phyloP scores from a whole-genome alignment of 306 rosid genomes.

The Vigna reflexopilosa region DNA sequence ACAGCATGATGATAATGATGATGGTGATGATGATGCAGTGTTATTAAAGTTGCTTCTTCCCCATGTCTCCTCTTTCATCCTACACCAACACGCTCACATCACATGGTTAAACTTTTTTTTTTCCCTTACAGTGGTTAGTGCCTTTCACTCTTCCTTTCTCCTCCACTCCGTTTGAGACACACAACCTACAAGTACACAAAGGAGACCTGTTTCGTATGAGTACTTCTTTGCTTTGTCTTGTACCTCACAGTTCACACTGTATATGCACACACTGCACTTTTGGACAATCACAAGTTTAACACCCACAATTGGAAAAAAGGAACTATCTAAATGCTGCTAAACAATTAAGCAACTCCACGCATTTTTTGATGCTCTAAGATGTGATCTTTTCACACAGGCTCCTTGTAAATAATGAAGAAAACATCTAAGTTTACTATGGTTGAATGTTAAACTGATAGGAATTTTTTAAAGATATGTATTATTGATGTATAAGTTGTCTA shows the following conservation, averaged over 20 bases:
- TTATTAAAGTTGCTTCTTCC: conserved; percentile 50
- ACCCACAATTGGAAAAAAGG: conserved; percentile 42
- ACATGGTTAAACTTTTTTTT: conserved; percentile 15
- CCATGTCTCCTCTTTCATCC: conserved; percentile 36
- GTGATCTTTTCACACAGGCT: conserved; percentile 31
- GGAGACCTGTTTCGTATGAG: conserved; percentile 29
- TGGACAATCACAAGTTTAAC: conserved; percentile 32
- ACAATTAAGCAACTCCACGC: conserved; percentile 44
- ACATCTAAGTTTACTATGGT: neutral
- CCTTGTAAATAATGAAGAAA: conserved; percentile 21
- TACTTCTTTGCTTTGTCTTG: conserved; percentile 41
- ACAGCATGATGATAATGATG: conserved; percentile 25
- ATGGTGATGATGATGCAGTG: conserved; percentile 36
- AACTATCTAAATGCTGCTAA: conserved; percentile 43
- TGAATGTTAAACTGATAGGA: neutral
- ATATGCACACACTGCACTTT: conserved; percentile 34
- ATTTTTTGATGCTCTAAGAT: conserved; percentile 36
- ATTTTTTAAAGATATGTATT: neutral
- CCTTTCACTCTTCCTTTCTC: conserved; percentile 10
- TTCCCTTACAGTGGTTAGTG: conserved; percentile 11
- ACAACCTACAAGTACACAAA: conserved; percentile 14
- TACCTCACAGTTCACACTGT: conserved; percentile 47
- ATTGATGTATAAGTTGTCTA: neutral
- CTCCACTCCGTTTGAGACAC: conserved; percentile 29
- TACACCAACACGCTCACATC: conserved; percentile 33